phyloP scores from a whole-genome alignment of 805 yeast species.

The Wickerhamiella alocasiicola region DNA sequence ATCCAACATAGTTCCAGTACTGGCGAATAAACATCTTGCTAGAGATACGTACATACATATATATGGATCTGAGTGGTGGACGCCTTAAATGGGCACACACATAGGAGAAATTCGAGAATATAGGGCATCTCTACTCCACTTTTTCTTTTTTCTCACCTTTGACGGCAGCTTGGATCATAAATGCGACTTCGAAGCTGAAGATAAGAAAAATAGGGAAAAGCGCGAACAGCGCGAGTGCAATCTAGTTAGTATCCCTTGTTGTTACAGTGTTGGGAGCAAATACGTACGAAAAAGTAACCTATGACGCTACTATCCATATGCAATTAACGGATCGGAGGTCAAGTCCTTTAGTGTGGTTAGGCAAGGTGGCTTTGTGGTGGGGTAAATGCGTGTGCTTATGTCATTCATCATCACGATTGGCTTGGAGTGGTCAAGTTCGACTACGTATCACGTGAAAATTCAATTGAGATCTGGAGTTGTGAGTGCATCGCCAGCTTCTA shows the following conservation, averaged over 20 bases:
- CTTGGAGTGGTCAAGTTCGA: too few relatives aligned
- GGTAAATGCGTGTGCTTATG: too few relatives aligned
- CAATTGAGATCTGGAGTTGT: too few relatives aligned
- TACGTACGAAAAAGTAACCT: constrained; percentile 17
- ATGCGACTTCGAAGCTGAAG: constrained; percentile 18
- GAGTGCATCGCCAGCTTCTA: too few relatives aligned
- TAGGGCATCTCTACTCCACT: background rate
- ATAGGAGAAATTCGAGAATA: background rate
- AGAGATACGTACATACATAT: too few relatives aligned
- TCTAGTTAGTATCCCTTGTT: constrained; percentile 13
- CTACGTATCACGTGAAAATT: too few relatives aligned
- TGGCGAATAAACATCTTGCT: too few relatives aligned
- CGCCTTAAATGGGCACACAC: background rate
- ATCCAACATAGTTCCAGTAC: too few relatives aligned
- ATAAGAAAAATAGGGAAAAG: constrained; percentile 27
- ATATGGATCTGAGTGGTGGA: background rate
- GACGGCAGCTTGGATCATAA: constrained; percentile 10
- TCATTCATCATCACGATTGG: too few relatives aligned
- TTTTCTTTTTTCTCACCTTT: background rate
- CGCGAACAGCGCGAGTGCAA: constrained; percentile 31
- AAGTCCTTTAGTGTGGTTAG: too few relatives aligned
- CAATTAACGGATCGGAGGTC: too few relatives aligned
- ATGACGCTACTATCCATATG: constrained; percentile 14
- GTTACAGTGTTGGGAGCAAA: background rate
- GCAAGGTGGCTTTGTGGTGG: too few relatives aligned